phyloP scores from a whole-genome alignment of 2,329 filamentous ascomycete genomes.

The Scolecobasidium constrictum region DNA sequence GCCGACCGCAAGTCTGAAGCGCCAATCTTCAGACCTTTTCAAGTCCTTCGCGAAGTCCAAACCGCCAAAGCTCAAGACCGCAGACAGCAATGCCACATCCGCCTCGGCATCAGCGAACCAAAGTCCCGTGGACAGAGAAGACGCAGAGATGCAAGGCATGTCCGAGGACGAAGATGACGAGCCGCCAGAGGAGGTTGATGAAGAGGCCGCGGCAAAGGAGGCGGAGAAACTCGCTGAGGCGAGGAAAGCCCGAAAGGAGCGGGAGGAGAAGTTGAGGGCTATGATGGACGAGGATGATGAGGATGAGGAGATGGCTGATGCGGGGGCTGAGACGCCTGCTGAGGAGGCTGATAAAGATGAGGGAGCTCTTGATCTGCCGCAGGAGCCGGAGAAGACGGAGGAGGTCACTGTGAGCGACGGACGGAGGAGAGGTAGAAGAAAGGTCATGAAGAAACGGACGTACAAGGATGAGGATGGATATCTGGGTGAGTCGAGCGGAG shows the following conservation, averaged over 20 bases:
- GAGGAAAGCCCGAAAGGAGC: conserved; percentile 44
- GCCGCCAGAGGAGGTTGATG: conserved; percentile 22
- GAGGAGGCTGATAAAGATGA: conserved; percentile 34
- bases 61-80: conserved; percentile 35
- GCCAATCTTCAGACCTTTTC: conserved; percentile 51
- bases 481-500: conserved; percentile 57
- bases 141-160: conserved; percentile 18
- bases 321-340: conserved; percentile 27
- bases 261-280: conserved; percentile 51
- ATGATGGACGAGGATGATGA: conserved; percentile 67
- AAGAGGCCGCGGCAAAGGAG: conserved; percentile 12
- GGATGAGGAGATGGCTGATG: conserved; percentile 50
- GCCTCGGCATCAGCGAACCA: conserved; percentile 22
- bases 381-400: conserved; percentile 18
- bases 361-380: conserved; percentile 16
- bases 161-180: conserved; percentile 18
- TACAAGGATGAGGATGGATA: conserved; percentile 84
- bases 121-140: conserved; percentile 19
- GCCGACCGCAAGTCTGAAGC: not conserved
- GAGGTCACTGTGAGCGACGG: conserved; percentile 48
- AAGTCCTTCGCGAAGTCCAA: conserved; percentile 66
- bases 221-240: conserved; percentile 15
- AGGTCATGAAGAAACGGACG: conserved; percentile 80
- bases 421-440: conserved; percentile 63
- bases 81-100: conserved; percentile 24